phyloP scores from a whole-genome alignment of 2,329 filamentous ascomycete genomes.

The Metarhizium humberi region DNA sequence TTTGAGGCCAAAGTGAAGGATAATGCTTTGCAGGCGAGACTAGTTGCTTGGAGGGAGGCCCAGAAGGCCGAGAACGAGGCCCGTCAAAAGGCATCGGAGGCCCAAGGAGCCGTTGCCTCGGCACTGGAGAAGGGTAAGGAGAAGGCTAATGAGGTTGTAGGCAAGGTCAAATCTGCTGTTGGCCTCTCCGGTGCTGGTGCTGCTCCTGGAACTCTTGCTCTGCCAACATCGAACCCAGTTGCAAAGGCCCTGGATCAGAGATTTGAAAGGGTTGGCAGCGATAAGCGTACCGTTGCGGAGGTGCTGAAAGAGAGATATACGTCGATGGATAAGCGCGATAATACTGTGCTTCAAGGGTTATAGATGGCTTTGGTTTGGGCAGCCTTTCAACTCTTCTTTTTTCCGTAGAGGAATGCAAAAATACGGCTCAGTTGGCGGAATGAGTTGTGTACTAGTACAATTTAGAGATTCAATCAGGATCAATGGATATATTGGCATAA shows the following conservation, averaged over 20 bases:
- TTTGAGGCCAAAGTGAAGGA: constrained; percentile 17
- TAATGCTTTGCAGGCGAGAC: constrained; percentile 17
- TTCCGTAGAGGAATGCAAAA: background rate
- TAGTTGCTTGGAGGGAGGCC: constrained; percentile 15
- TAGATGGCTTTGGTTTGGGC: constrained; percentile 11
- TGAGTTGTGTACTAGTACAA: background rate
- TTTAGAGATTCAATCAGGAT: background rate
- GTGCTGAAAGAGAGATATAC: constrained; percentile 46
- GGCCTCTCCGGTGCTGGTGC: constrained; percentile 19
- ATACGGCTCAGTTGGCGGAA: background rate
- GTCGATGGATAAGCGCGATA: constrained; percentile 36
- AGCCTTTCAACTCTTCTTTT: background rate
- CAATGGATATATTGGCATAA: background rate
- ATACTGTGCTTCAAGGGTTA: constrained; percentile 32
- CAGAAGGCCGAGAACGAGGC: constrained; percentile 11
- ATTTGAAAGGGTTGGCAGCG: constrained; percentile 32
- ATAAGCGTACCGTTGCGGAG: constrained; percentile 42
- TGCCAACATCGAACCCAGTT: constrained; percentile 25
- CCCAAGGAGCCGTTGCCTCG: constrained; percentile 27
- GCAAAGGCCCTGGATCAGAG: constrained; percentile 43
- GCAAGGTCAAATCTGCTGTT: constrained; percentile 26
- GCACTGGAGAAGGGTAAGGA: constrained; percentile 31
- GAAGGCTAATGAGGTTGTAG: constrained; percentile 30
- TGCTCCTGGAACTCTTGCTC: constrained; percentile 4
- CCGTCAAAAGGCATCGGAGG: constrained; percentile 21